Base-by-base conservation (phyloP, 306 rosid genomes). In the Vigna reflexopilosa region DNA sequence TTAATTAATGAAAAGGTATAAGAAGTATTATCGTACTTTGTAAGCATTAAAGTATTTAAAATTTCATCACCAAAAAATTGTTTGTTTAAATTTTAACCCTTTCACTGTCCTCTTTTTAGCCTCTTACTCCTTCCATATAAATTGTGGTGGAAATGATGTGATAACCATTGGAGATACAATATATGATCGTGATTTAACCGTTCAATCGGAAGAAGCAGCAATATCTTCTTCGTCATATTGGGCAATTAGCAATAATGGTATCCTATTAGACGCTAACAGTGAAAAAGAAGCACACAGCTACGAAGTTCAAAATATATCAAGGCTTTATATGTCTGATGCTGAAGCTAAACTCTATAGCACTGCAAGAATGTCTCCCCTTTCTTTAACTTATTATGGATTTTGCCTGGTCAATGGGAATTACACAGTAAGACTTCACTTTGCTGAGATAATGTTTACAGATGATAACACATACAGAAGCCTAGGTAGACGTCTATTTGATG, bases 401-500 rank as follows among this genome's bases (percentile, higher is more conserved):
- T 50, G 55, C 9, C 9, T 50, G 1, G 20, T 1, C 2, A 50
- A 50, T 15, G 55, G 55, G 5, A 50, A 50, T 15, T 50, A 50
- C n/a, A 50, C 55, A 52, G 58, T 52, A n/a, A 52, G 8, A 52
- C 58, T 52, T 11, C 58, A 52, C 20, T 52, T 52, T 52, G 58
- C 58, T 52, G 58, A 52, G 58, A 52, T 52, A 52, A 52, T 52
- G 58, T 52, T 52, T 26, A n/a, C 58, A 2, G 9, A 52, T 17
- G 58, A 52, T 17, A 52, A 52, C 58, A 52, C 58, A 17, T 52
- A n/a, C 58, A 17, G 0, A 4, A 52, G 58, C 58, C 12, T 52
- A 52, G 58, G 58, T 3, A 17, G 58, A 20, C 58, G 58, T 7
- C 5, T 17, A 11, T 52, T 52, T 52, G 26, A 52, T 22, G 26